Evolutionary conservation across 1,284 basidiomycete genomes (phyloP), one percentile per base, ranked within the genome.

Genomic region (Sanguinoderma infundibulare): DNA sequence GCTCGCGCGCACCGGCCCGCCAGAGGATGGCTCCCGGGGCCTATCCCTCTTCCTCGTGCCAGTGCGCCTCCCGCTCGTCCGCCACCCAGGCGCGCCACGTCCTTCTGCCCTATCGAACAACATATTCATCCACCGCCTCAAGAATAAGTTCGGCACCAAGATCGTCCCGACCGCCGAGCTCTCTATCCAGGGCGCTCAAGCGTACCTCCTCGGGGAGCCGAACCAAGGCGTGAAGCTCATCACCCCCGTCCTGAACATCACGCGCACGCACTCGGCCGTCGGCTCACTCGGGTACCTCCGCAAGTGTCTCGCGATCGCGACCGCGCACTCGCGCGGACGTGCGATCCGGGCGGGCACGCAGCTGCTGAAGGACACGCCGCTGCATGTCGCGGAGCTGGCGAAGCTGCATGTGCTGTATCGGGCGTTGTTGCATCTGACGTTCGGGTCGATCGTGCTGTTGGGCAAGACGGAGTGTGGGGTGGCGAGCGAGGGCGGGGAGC

Each of bases 81-180:
- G 75, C 22, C 60, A 64, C 7, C 75, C 78, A 2, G 70, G 72
- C 7, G 73, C 74, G 24, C 78, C 80, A 4, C 66, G 65, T 1
- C 81, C 84, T 1, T 76, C 81, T 10, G 72, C 85, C 0, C 78
- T 75, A 5, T 86, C 84, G 70, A 94, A 95, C 74, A 86, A 87
- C 22, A 86, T 94, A 62, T 78, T 81, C 61, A 77, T 91, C 3
- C 91, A 94, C 72, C 81, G 91, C 2, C 79, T 94, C 49, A 92
- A 94, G 78, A 83, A 91, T 71, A 94, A 94, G 75, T 80, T 93
- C 39, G 92, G 92, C 2, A 94, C 92, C 0, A 85, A 89, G 63
- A 79, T 84, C 32, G 76, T 94, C 9, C 92, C 92, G 0, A 94
- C 92, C 0, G 92, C 91, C 0, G 92, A 94, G 73, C 81, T 94